Base-by-base conservation (phyloP, 176 grass and related monocot species). In the Musa schizocarpa region DNA sequence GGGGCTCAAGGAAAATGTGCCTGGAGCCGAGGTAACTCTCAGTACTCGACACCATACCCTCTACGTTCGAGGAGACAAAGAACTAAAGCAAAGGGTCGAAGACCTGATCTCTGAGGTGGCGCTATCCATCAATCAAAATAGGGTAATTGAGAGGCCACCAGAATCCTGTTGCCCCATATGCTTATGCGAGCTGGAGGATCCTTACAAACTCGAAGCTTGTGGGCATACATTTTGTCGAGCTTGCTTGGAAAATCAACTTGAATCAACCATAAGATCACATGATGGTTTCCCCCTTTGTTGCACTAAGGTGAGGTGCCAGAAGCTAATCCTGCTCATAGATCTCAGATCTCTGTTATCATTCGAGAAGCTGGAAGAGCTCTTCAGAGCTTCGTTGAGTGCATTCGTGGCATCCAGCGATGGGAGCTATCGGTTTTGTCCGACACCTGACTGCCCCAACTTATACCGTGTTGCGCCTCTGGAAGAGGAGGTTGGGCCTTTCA, bases 151-250 rank as follows among this genome's bases (percentile, higher is more conserved):
- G 76, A 73, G 69, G 61, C 50, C 81, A 23, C 57, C 53, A 50
- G 84, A 85, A 66, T 84, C 72, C 82, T 61, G 77, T 50, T 97
- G 90, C 73, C 93, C 90, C 48, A 88, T 97, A 63, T 97, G 93
- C 78, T 74, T 93, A 50, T 97, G 93, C 34, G 90, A 97, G 65
- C 75, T 88, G n/a, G 90, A 92, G 20, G 86, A 97, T 59, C 90
- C 93, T 51, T 92, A 92, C 81, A 82, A 79, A 71, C 83, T 97
- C n/a, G 87, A 97, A 80, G 85, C 93, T 23, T 97, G 90, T 83
- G 93, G 86, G 10, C 93, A 97, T 29, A 77, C 66, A 13, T 93
- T 87, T 83, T 97, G 90, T 73, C 80, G 71, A 71, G 67, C 83
- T 69, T 97, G 93, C 69, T 86, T 93, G 75, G 76, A 92, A 66